Conservation (phyloP, 1,139 yeast genomes). For the Suhomyces terraborum region DNA sequence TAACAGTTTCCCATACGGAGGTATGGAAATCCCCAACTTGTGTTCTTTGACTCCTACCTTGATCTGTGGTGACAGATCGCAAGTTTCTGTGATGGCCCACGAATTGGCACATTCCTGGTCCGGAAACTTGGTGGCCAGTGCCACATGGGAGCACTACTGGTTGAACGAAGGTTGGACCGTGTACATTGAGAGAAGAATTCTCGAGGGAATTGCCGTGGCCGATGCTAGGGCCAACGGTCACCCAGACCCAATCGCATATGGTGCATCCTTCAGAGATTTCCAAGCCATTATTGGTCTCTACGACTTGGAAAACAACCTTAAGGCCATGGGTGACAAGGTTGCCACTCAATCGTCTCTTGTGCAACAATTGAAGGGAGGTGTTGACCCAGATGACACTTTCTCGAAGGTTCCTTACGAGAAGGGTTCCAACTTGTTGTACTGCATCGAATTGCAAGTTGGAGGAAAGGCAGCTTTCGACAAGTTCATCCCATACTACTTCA, state of each 20-base stretch:
- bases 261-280: slow-evolving; percentile 76
- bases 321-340: slow-evolving; percentile 57
- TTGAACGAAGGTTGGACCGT: slow-evolving; percentile 97
- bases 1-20: slow-evolving; percentile 87
- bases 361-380: slow-evolving; percentile 63
- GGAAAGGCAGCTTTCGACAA: slow-evolving; percentile 68
- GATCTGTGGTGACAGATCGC: slow-evolving; percentile 81
- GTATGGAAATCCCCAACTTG: slow-evolving; percentile 93
- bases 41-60: slow-evolving; percentile 92
- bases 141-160: slow-evolving; percentile 95
- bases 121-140: slow-evolving; percentile 86
- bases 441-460: slow-evolving; percentile 64
- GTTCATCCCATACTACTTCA: slow-evolving; percentile 77
- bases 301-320: slow-evolving; percentile 67
- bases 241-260: slow-evolving; percentile 43
- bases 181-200: slow-evolving; percentile 81
- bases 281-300: slow-evolving; percentile 88
- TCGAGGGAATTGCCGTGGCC: slow-evolving; percentile 53
- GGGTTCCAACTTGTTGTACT: slow-evolving; percentile 78
- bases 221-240: slow-evolving; percentile 18
- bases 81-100: slow-evolving; percentile 87
- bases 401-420: slow-evolving; percentile 89
- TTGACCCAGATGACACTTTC: slow-evolving; percentile 89
- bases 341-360: slow-evolving; percentile 64
- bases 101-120: slow-evolving; percentile 93